Conservation (phyloP, 179 eudicot genomes). For the Spergularia azorica region DNA sequence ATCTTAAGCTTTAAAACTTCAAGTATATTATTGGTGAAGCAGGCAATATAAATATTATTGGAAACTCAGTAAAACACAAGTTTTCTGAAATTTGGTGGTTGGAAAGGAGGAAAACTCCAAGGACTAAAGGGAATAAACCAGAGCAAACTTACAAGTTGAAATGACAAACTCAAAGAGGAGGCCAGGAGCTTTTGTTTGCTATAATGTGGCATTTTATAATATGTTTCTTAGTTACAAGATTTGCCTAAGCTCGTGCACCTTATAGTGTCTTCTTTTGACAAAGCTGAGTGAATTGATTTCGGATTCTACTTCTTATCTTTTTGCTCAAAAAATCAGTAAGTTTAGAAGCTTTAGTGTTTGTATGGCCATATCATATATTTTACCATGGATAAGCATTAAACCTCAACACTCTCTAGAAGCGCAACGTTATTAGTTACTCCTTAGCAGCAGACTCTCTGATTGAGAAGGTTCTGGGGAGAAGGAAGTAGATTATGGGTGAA, state of each 20-base stretch:
- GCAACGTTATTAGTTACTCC: neutral
- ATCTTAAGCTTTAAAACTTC: no score
- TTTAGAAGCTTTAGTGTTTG: neutral
- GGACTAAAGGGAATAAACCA: constrained; percentile 2
- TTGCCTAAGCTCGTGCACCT: constrained; percentile 9
- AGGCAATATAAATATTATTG: neutral
- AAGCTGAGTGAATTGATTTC: neutral
- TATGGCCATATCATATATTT: neutral
- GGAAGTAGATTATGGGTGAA: no score
- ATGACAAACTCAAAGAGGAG: constrained; percentile 8
- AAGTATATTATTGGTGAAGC: neutral
- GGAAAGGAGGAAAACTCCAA: neutral
- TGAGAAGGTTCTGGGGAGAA: neutral
- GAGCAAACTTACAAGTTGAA: constrained; percentile 8
- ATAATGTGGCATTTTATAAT: neutral
- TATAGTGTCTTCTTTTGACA: constrained; percentile 5
- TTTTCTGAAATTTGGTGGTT: constrained; percentile 3
- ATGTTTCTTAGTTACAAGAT: neutral
- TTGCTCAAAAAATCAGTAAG: neutral
- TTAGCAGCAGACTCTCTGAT: neutral
- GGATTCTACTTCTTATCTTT: neutral
- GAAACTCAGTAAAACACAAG: neutral
- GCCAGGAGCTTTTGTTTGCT: constrained; percentile 5
- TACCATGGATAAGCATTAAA: neutral
- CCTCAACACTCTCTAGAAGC: neutral